Evolutionary conservation across 2,329 filamentous ascomycete species (phyloP), one percentile per base, ranked within the genome.

Genomic region (Teratosphaeria nubilosa): DNA sequence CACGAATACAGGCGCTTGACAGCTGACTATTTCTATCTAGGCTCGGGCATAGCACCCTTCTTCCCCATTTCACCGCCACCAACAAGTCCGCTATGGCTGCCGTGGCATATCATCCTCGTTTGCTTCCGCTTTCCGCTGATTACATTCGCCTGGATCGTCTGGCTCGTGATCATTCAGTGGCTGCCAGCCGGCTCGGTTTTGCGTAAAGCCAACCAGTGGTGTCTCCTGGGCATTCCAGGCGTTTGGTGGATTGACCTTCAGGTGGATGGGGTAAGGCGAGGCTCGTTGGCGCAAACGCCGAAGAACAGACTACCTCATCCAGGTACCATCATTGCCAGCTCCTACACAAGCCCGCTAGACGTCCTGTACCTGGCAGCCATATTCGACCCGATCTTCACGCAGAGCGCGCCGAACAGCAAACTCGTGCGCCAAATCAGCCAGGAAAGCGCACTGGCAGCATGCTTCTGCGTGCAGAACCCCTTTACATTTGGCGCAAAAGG

Each of bases 161-260:
- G 69, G 69, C 61, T 69, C 25, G 60, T 64, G 55, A 54, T 70
- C 58, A 62, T 70, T 55, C 89, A 92, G 76, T 88, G 86, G 81
- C 82, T 96, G 14, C 91, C 91, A 0, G 79, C 87, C 10, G 84
- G 84, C 1, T 80, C 81, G 9, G 69, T 85, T 34, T 75, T 85
- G 51, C 90, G 90, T 69, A 97, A 97, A 75, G 84, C 88, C 13
- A 84, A 90, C 54, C 77, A 97, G 56, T 97, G 94, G 92, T 82
- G 85, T 60, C 82, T 97, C 64, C 82, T 99, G 65, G 87, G 85
- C 41, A 87, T 95, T 59, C 90, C 91, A 0, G 92, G 94, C 30
- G 89, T 99, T 59, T 97, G 91, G 91, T 97, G 92, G 92, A 86
- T 96, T 58, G 94, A 99, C 74, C 78, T 99, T n/a, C 92, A 96